These are phyloP conservation scores for Nymphaea colorata DNA, from an alignment of 164 flowering plant species.

Conservation along the genomic window DNA sequence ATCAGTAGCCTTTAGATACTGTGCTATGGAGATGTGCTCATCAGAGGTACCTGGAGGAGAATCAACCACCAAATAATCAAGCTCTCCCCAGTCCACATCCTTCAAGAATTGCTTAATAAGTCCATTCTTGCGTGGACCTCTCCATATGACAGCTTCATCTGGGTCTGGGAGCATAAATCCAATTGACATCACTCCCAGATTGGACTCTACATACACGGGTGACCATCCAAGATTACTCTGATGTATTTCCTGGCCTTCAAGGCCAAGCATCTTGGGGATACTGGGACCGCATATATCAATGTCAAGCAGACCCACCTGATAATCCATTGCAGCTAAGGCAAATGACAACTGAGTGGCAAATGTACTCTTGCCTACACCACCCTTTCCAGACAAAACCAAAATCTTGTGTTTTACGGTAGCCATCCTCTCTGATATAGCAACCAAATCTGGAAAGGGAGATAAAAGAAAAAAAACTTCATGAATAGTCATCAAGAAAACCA, in stretches of 20 bases:
- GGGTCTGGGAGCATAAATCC: slow-evolving; percentile 87
- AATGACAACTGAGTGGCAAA: slow-evolving; percentile 85
- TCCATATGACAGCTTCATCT: slow-evolving; percentile 93
- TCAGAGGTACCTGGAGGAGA: slow-evolving; percentile 99
- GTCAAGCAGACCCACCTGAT: slow-evolving; percentile 88
- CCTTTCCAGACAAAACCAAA: slow-evolving; percentile 86
- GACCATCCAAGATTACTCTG: slow-evolving; percentile 95
- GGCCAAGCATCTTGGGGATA: slow-evolving; percentile 92
- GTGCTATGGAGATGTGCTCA: slow-evolving; percentile 85
- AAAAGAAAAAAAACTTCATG: neutral
- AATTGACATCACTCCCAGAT: slow-evolving; percentile 95
- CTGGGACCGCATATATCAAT: slow-evolving; percentile 95
- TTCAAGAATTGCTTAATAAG: slow-evolving; percentile 80
- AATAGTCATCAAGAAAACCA: too few species aligned
- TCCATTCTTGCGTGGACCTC: slow-evolving; percentile 89
- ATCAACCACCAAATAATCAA: slow-evolving; percentile 82
- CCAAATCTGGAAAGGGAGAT: slow-evolving; percentile 51
- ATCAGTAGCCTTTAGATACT: slow-evolving; percentile 60
- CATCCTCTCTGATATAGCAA: slow-evolving; percentile 80
- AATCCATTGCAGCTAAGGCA: slow-evolving; percentile 73
- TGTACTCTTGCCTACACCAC: slow-evolving; percentile 98
- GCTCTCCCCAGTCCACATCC: slow-evolving; percentile 92
- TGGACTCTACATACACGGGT: slow-evolving; percentile 78
- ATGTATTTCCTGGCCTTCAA: slow-evolving; percentile 91
- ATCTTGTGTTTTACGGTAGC: slow-evolving; percentile 90